Evolutionary conservation across 768 basidiomycete genomes (phyloP).

Genomic region (Hortiboletus flavorubellus): DNA sequence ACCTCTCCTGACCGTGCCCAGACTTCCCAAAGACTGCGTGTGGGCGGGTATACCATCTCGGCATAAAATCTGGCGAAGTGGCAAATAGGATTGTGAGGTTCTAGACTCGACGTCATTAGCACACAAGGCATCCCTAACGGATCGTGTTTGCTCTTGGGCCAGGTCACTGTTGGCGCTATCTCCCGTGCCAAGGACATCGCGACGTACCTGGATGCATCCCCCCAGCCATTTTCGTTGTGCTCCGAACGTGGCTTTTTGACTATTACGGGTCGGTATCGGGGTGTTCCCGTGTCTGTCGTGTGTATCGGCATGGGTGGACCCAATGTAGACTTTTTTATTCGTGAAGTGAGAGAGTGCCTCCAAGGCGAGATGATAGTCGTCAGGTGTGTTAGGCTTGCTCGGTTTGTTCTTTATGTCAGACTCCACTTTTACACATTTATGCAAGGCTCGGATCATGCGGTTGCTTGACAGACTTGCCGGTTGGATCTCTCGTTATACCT

Average conservation of each 20-base stretch:
- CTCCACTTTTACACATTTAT: background rate
- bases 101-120: background rate
- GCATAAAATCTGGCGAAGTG: slow-evolving; percentile 70
- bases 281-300: slow-evolving; percentile 64
- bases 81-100: slow-evolving; percentile 70
- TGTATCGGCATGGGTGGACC: slow-evolving; percentile 83
- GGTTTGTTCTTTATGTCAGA: background rate
- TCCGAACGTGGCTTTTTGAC: slow-evolving; percentile 78
- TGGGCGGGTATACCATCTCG: slow-evolving; percentile 76
- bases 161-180: slow-evolving; percentile 76
- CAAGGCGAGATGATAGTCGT: slow-evolving; percentile 56
- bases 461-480: slow-evolving; percentile 59
- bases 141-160: slow-evolving; percentile 1
- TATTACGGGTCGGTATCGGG: slow-evolving; percentile 63
- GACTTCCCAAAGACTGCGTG: slow-evolving; percentile 77
- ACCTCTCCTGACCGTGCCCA: slow-evolving; percentile 24
- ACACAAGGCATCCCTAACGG: background rate
- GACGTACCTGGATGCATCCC: slow-evolving; percentile 55
- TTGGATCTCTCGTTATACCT: slow-evolving; percentile 77
- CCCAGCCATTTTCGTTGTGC: slow-evolving; percentile 55
- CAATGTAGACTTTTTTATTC: slow-evolving; percentile 83
- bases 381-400: slow-evolving; percentile 31
- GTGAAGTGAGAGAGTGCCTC: slow-evolving; percentile 74
- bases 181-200: slow-evolving; percentile 63
- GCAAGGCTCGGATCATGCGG: slow-evolving; percentile 80